phyloP scores from a whole-genome alignment of 148 eudicot genomes.

The Cornus controversa region DNA sequence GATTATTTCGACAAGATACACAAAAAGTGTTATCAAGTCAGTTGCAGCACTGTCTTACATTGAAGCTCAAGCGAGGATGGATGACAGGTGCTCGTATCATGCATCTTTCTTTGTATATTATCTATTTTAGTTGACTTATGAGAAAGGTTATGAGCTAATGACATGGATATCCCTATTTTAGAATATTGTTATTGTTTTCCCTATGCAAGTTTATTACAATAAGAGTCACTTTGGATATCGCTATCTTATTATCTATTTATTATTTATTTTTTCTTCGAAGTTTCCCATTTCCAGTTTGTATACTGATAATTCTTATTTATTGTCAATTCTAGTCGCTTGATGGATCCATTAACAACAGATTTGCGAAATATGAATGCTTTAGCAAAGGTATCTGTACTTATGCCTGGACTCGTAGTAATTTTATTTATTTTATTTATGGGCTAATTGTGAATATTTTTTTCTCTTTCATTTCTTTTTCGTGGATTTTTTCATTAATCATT shows the following conservation, averaged over 20 bases:
- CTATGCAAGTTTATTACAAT: not conserved
- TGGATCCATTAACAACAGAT: conserved; percentile 87
- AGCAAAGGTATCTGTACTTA: conserved; percentile 65
- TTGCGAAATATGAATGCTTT: conserved; percentile 85
- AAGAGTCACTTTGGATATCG: not conserved
- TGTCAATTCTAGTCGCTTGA: conserved; percentile 64
- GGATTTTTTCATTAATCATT: not conserved
- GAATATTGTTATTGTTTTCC: not conserved
- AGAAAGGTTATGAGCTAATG: not conserved
- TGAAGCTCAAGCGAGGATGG: conserved; percentile 99
- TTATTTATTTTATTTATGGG: not conserved
- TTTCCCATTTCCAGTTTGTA: not conserved
- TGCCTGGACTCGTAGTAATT: conserved; percentile 1
- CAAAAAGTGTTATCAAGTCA: conserved; percentile 92
- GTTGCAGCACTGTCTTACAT: conserved; percentile 95
- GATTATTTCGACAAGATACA: conserved; percentile 76
- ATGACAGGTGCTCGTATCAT: conserved; percentile 67
- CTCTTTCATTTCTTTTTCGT: not conserved
- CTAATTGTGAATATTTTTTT: not conserved
- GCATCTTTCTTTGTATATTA: not conserved
- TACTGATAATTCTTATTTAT: conserved; percentile 12
- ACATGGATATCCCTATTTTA: not conserved
- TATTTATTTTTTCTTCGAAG: not conserved
- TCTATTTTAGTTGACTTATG: not conserved
- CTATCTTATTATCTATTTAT: not conserved